A percentile compares a stretch with the other conserved stretches of the same genome.
Conservation (phyloP, 1,139 yeast genomes). For the Geotrichum carabidarum region DNA sequence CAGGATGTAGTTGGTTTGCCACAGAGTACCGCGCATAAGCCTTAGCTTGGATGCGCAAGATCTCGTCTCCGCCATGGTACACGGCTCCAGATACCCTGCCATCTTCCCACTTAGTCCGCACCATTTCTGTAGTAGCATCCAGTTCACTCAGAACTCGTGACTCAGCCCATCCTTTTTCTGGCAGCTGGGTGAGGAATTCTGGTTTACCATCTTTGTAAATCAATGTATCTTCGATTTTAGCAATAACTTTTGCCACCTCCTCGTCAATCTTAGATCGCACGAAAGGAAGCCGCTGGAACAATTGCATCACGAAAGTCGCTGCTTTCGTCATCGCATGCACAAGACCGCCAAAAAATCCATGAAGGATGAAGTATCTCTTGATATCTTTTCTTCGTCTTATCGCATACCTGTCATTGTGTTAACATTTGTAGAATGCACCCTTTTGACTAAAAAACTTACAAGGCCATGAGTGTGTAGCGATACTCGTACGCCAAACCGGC, state of each 20-base stretch:
- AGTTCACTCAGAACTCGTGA: constrained; percentile 46
- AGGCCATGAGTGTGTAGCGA: background rate
- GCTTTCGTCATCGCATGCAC: background rate
- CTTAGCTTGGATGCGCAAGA: constrained; percentile 64
- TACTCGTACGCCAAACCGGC: background rate
- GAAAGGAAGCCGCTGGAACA: constrained; percentile 42
- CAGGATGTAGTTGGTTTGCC: constrained; percentile 94
- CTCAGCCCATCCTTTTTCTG: constrained; percentile 52
- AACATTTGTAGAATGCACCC: background rate
- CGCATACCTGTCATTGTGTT: constrained; percentile 5
- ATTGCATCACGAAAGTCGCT: constrained; percentile 20
- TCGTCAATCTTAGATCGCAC: constrained; percentile 52
- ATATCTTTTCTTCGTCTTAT: constrained; percentile 2
- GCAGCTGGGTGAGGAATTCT: constrained; percentile 50
- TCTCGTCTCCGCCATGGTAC: constrained; percentile 83
- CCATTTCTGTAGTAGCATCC: constrained; percentile 38
- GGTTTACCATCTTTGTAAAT: constrained; percentile 49
- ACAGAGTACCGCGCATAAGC: constrained; percentile 76
- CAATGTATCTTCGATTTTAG: constrained; percentile 50
- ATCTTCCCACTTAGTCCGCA: constrained; percentile 72
- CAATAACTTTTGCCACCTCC: constrained; percentile 51
- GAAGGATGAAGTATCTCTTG: constrained; percentile 3
- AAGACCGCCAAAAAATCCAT: constrained; percentile 13
- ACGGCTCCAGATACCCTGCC: constrained; percentile 95
- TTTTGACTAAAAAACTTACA: background rate